Conservation (phyloP, 257 asterid species). For the Hygrophila difformis region DNA sequence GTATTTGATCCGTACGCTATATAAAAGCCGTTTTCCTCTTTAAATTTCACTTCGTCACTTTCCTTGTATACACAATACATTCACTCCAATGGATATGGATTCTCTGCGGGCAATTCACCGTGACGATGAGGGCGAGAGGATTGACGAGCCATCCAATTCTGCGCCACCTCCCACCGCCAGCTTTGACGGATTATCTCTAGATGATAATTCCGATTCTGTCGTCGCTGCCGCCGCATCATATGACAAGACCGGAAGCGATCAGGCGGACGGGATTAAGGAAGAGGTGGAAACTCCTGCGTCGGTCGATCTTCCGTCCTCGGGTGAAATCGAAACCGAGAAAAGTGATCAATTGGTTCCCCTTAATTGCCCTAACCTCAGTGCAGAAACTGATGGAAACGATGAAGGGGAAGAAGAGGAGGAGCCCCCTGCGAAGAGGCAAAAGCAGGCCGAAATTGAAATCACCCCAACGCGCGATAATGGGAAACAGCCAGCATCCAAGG, state of each 20-base stretch:
- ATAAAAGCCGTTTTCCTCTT: too few species aligned
- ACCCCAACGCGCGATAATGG: constrained; percentile 16
- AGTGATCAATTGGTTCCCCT: neutral
- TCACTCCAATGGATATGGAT: too few species aligned
- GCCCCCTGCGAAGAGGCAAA: constrained; percentile 55
- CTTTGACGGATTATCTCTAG: too few species aligned
- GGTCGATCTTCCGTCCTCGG: neutral
- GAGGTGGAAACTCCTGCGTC: neutral
- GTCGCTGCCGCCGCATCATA: too few species aligned
- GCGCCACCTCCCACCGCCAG: too few species aligned
- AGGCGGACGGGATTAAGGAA: neutral
- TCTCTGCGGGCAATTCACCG: too few species aligned
- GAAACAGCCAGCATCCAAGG: constrained; percentile 19
- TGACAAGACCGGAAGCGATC: neutral
- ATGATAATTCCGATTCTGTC: too few species aligned
- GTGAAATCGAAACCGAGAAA: neutral
- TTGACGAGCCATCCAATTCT: too few species aligned
- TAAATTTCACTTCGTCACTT: too few species aligned
- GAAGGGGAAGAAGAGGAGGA: constrained; percentile 44
- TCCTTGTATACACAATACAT: too few species aligned
- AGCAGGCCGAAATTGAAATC: constrained; percentile 23
- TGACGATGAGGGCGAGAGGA: too few species aligned
- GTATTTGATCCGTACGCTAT: too few species aligned
- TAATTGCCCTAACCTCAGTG: neutral
- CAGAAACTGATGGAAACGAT: neutral